These are phyloP conservation scores for Verticillium zaregamsianum DNA, from an alignment of 2,329 filamentous ascomycete species.

Conservation along the genomic window DNA sequence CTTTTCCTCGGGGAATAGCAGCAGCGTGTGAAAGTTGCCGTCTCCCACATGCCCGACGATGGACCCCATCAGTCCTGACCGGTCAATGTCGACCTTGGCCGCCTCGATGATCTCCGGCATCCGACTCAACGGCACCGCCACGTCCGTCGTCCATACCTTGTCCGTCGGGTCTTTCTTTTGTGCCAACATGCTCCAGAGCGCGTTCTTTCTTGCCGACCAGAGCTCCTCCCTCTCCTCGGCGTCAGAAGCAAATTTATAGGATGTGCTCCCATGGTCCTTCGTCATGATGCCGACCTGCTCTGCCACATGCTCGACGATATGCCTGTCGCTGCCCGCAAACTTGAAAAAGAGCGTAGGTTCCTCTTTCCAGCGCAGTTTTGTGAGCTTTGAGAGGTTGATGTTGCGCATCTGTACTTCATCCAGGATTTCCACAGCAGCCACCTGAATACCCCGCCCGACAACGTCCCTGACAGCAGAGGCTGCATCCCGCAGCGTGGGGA, in stretches of 20 bases:
- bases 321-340: conserved; percentile 55
- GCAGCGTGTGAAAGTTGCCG: conserved; percentile 57
- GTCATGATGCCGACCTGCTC: conserved; percentile 3
- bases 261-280: conserved; percentile 38
- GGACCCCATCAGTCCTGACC: conserved; percentile 51
- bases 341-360: conserved; percentile 69
- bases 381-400: conserved; percentile 29
- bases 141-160: conserved; percentile 63
- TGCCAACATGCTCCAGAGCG: conserved; percentile 59
- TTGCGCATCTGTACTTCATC: conserved; percentile 72
- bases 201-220: conserved; percentile 64
- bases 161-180: conserved; percentile 41
- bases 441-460: conserved; percentile 67
- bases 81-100: conserved; percentile 53
- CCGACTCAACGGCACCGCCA: conserved; percentile 60
- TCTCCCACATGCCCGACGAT: conserved; percentile 67
- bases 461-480: conserved; percentile 69
- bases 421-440: conserved; percentile 75
- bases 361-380: conserved; percentile 53
- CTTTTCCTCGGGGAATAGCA: conserved; percentile 38
- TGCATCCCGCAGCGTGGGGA: conserved; percentile 50
- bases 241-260: conserved; percentile 54
- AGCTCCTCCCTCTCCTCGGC: conserved; percentile 36
- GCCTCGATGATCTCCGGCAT: conserved; percentile 57
- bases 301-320: conserved; percentile 24